phyloP scores from a whole-genome alignment of 202 grass and related monocot species.

The Zizania palustris region DNA sequence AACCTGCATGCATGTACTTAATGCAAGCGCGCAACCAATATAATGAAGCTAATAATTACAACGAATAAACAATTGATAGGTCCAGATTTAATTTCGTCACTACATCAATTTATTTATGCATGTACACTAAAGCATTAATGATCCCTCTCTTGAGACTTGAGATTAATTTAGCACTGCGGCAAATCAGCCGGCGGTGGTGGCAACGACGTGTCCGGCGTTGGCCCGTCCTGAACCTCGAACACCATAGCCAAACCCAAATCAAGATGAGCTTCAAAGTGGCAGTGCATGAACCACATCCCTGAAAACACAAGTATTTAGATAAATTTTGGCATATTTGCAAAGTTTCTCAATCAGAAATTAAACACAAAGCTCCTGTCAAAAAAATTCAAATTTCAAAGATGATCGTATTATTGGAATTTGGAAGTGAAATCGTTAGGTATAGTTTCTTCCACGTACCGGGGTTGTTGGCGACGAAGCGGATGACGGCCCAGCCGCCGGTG shows the following conservation, averaged over 20 bases:
- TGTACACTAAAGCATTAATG: neutral
- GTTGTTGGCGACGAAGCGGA: conserved; percentile 78
- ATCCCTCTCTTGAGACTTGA: neutral
- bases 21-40: neutral
- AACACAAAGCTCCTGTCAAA: too few relatives aligned
- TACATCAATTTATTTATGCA: neutral
- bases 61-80: neutral
- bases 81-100: neutral
- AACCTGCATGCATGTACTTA: too few relatives aligned
- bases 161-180: conserved; percentile 42
- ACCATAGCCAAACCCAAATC: conserved; percentile 65
- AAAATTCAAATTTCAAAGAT: too few relatives aligned
- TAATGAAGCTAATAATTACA: neutral
- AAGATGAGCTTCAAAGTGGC: conserved; percentile 78
- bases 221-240: conserved; percentile 65
- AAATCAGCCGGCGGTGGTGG: conserved; percentile 60
- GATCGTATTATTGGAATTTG: too few relatives aligned
- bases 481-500: conserved; percentile 71
- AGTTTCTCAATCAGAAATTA: neutral
- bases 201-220: conserved; percentile 44
- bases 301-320: neutral
- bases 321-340: too few relatives aligned
- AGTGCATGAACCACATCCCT: conserved; percentile 88
- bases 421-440: too few relatives aligned
- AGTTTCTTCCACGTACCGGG: conserved; percentile 47